Conservation (phyloP, 176 grass and related monocot genomes). For the Aegilops bicornis region DNA sequence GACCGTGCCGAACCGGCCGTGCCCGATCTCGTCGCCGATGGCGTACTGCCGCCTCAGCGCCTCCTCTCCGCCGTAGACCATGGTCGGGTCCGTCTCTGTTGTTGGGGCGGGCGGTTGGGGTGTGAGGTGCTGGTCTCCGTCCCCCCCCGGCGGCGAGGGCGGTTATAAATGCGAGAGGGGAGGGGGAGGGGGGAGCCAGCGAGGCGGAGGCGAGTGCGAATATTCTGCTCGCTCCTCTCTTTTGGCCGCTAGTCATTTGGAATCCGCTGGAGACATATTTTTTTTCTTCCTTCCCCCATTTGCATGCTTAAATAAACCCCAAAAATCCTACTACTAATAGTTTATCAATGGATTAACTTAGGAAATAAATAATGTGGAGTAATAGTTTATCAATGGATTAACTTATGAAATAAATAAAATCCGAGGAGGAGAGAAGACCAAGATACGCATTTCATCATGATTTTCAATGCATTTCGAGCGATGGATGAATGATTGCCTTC, state of each 20-base stretch:
- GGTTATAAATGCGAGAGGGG: conserved; percentile 24
- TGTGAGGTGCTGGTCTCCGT: not conserved
- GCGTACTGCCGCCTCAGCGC: conserved; percentile 48
- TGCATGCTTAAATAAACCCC: too few relatives aligned
- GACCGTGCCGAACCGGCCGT: conserved; percentile 66
- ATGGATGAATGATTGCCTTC: not conserved
- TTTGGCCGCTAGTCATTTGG: not conserved
- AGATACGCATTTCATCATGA: not conserved
- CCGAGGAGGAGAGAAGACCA: not conserved
- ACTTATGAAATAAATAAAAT: not conserved
- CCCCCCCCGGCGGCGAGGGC: not conserved
- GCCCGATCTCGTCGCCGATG: conserved; percentile 69
- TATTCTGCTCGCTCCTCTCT: conserved; percentile 7
- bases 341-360: not conserved
- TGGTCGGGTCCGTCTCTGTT: not conserved
- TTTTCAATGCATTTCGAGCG: not conserved
- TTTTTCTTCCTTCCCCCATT: too few relatives aligned
- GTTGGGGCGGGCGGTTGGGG: not conserved
- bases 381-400: not conserved
- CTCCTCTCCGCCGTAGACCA: conserved; percentile 20
- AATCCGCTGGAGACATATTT: not conserved
- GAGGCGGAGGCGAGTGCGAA: not conserved
- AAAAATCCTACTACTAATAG: not conserved
- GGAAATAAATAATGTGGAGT: too few relatives aligned
- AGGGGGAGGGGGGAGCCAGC: not conserved